Evolutionary conservation across 371 early-diverging fungal species (phyloP), one percentile per base, ranked within the genome.

Genomic region (Mortierella sp.): DNA sequence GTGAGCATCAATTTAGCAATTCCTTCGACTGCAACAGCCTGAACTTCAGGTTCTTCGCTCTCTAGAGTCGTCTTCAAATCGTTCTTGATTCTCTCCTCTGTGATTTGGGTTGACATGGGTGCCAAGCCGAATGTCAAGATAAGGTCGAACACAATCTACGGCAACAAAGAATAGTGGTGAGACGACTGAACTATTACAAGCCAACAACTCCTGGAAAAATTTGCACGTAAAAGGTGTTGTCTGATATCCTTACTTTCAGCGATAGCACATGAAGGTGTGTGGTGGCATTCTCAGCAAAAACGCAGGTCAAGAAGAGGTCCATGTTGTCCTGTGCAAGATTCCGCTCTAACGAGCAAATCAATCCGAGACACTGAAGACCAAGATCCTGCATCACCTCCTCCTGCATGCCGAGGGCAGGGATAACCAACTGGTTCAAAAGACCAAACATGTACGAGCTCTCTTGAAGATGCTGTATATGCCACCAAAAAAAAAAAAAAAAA

Each of bases 371-470:
- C 77, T 96, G 94, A 38, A 96, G 88, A 34, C 96, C 97, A 65
- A 94, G 92, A 81, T 95, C 94, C 50, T 94, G 93, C 55, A 96
- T 80, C 4, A 92, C 89, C 9, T 90, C 86, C 75, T 97, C 95
- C 9, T 90, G 84, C 84, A 92, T 93, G 79, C 93, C 93, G 26
- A 97, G 91, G 0, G 96, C 95, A 0, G 97, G 97, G 44, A 95
- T 92, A 70, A 97, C 92, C 80, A 95, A 85, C 60, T 96, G 95
- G 65, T 95, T 95, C 75, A 96, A 83, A 60, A 97, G 89, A 60
- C 95, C 97, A 83, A 93, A 95, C 77, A 97, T 88, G 5, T 94
- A 91, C 2, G 96, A 92, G 76, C 95, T 95, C n/a, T 96, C 93
- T 50, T 90, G 91, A 58, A 96, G 88, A 55, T 83, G 76, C 89